Conservation (phyloP, 2,329 filamentous ascomycete species). For the Diaporthe destruens region DNA sequence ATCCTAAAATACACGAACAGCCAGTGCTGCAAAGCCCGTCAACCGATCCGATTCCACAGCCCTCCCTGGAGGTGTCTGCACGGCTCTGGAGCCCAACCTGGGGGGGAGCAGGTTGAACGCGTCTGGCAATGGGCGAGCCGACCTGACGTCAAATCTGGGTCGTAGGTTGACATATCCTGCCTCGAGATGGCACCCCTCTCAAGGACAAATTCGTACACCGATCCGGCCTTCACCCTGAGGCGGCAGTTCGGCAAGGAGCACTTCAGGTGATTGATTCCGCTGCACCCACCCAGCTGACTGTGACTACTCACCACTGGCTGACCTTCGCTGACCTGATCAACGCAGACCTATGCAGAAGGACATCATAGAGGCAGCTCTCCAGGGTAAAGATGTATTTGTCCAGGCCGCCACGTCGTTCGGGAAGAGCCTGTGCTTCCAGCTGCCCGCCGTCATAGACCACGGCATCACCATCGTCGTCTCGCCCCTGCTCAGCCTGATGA, state of each 20-base stretch:
- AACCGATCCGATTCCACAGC: background rate
- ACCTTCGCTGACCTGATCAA: background rate
- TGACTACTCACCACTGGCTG: background rate
- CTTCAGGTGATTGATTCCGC: conserved; percentile 71
- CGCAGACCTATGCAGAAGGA: conserved; percentile 85
- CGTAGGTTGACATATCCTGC: background rate
- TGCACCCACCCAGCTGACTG: background rate
- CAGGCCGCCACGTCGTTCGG: conserved; percentile 93
- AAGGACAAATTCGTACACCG: conserved; percentile 64
- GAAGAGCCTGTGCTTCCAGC: conserved; percentile 92
- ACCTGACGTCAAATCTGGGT: conserved; percentile 33
- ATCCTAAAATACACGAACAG: background rate
- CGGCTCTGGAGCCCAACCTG: background rate
- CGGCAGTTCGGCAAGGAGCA: conserved; percentile 78
- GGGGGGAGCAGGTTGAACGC: background rate
- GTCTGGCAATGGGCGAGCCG: conserved; percentile 27
- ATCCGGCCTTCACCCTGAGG: conserved; percentile 81
- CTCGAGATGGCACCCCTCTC: conserved; percentile 56
- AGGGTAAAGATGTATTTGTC: conserved; percentile 90
- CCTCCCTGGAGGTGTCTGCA: background rate
- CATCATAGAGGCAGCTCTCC: conserved; percentile 84
- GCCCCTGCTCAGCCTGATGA: conserved; percentile 90
- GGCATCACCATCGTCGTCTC: conserved; percentile 94
- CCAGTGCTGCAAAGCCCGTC: background rate
- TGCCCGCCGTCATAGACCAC: conserved; percentile 87